phyloP scores from a whole-genome alignment of 2,329 filamentous ascomycete species.

The Nannizzia gypsea region DNA sequence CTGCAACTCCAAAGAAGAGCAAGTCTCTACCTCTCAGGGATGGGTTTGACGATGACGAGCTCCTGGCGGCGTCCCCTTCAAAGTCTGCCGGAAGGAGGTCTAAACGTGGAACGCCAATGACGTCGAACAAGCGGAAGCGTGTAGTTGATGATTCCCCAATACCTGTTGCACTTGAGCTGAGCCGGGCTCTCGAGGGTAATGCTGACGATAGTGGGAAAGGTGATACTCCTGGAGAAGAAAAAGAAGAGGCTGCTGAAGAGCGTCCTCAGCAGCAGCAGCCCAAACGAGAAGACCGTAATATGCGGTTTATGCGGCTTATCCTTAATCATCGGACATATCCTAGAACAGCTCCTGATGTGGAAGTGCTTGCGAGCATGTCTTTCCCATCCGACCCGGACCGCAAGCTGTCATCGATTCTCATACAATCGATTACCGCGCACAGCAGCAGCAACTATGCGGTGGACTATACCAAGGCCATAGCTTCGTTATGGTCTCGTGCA shows the following conservation, averaged over 20 bases:
- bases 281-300: constrained; percentile 18
- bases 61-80: constrained; percentile 44
- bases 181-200: constrained; percentile 16
- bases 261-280: constrained; percentile 14
- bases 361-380: constrained; percentile 40
- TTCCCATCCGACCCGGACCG: constrained; percentile 42
- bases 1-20: constrained; percentile 42
- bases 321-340: constrained; percentile 44
- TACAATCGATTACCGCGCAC: constrained; percentile 38
- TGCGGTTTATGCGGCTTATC: constrained; percentile 41
- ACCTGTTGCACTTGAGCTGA: constrained; percentile 33
- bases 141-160: constrained; percentile 43
- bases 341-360: constrained; percentile 41
- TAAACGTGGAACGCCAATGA: constrained; percentile 44
- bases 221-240: constrained; percentile 17
- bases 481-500: constrained; percentile 45
- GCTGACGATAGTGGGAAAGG: constrained; percentile 14
- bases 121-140: constrained; percentile 48
- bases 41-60: constrained; percentile 53
- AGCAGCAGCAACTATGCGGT: constrained; percentile 37
- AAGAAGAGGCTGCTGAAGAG: constrained; percentile 14
- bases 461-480: constrained; percentile 39
- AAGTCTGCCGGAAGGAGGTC: constrained; percentile 35
- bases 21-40: constrained; percentile 42
- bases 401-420: constrained; percentile 43